Conservation (phyloP, 495 filamentous ascomycete species). For the Daldinia grandis region DNA sequence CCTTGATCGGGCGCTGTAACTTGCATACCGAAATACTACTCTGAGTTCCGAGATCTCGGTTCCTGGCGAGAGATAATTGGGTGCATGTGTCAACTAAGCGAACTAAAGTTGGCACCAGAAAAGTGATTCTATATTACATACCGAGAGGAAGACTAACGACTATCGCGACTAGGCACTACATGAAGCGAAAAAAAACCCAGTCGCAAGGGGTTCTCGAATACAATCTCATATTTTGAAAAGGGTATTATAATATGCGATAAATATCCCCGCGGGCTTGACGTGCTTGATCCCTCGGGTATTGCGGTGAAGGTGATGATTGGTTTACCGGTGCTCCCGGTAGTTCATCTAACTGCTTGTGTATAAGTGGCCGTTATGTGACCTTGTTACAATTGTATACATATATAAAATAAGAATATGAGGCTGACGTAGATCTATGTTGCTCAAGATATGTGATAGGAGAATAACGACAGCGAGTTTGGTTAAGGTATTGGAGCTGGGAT, state of each 20-base stretch:
- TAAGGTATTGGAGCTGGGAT: no score
- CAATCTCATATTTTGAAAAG: neutral
- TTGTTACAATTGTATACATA: neutral
- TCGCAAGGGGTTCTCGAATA: neutral
- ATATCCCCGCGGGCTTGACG: neutral
- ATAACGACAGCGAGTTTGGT: neutral
- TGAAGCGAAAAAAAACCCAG: neutral
- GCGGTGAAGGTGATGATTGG: slow-evolving; percentile 21
- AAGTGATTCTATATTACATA: slow-evolving; percentile 6
- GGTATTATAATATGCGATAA: neutral
- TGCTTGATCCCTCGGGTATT: slow-evolving; percentile 9
- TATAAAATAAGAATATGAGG: slow-evolving; percentile 5
- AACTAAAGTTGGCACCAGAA: neutral
- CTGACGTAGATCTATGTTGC: slow-evolving; percentile 19
- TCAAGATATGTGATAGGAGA: slow-evolving; percentile 7
- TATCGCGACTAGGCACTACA: neutral
- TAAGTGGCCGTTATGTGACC: slow-evolving; percentile 5
- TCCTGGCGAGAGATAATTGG: slow-evolving; percentile 10
- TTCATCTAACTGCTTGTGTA: slow-evolving; percentile 22
- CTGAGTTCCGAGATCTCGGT: slow-evolving; percentile 31
- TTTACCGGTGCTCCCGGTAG: slow-evolving; percentile 34
- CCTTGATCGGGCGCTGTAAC: slow-evolving; percentile 24
- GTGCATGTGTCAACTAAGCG: neutral
- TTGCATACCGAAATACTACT: slow-evolving; percentile 32
- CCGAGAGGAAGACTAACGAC: no score